A percentile compares a stretch with the other conserved stretches of the same genome.
phyloP scores from a whole-genome alignment of 306 rosid genomes.

The Quillaja saponaria region DNA sequence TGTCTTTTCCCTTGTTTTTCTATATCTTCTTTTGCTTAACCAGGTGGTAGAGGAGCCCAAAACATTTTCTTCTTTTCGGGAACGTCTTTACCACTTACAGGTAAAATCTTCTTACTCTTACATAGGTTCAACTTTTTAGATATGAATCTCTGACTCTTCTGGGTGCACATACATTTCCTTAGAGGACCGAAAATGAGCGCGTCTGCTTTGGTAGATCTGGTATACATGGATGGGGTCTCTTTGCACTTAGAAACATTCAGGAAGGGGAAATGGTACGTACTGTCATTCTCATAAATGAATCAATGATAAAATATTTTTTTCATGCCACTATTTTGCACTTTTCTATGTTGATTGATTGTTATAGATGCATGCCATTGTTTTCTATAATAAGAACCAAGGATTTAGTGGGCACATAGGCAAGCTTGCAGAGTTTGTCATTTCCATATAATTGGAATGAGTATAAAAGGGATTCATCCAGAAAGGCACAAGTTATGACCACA shows the following conservation, averaged over 20 bases:
- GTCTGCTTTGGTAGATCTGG: conserved; percentile 99
- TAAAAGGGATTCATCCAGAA: conserved; percentile 5
- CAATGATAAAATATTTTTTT: neutral
- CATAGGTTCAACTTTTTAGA: conserved; percentile 18
- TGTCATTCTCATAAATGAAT: conserved; percentile 11
- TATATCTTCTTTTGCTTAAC: conserved; percentile 16
- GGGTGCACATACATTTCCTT: conserved; percentile 34
- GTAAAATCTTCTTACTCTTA: conserved; percentile 42
- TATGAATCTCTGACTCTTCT: conserved; percentile 40
- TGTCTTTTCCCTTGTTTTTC: neutral
- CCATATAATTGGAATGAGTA: conserved; percentile 5
- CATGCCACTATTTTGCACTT: neutral
- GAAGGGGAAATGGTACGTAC: conserved; percentile 96
- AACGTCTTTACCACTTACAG: conserved; percentile 87
- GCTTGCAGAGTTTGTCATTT: conserved; percentile 7
- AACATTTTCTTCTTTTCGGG: conserved; percentile 86
- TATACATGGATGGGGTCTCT: conserved; percentile 99
- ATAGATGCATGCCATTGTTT: neutral
- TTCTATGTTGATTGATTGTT: conserved; percentile 18
- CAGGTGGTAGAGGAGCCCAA: conserved; percentile 68
- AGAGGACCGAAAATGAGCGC: conserved; percentile 89
- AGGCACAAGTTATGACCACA: neutral
- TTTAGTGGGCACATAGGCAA: conserved; percentile 18
- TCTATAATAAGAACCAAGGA: conserved; percentile 13
- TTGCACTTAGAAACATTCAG: conserved; percentile 87